Percentiles rank a stretch among this genome's conserved stretches.
phyloP scores from a whole-genome alignment of 306 rosid genomes.

The Lathyrus tuberosus region DNA sequence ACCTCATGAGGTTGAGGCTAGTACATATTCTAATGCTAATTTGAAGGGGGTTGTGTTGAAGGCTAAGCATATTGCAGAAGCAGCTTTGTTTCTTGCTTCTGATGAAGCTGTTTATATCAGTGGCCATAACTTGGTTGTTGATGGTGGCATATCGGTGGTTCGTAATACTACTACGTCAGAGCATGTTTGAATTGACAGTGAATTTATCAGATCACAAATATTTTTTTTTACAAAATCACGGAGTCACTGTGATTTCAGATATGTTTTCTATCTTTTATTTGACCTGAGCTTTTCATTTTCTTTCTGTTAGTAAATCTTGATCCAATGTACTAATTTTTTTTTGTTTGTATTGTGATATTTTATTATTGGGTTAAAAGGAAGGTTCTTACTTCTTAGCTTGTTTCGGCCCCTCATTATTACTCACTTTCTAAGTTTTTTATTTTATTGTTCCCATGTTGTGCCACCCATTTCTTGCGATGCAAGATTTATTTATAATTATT shows the following conservation, averaged over 20 bases:
- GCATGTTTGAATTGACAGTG: neutral
- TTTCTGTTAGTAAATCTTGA: neutral
- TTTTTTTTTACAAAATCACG: too few species aligned
- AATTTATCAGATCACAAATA: neutral
- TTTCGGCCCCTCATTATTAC: neutral
- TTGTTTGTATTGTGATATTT: too few species aligned
- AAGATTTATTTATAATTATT: conserved; percentile 8
- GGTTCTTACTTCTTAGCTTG: neutral
- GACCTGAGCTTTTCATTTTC: conserved; percentile 39
- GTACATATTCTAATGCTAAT: conserved; percentile 47
- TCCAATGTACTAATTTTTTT: conserved; percentile 26
- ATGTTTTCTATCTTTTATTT: neutral
- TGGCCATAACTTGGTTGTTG: conserved; percentile 82
- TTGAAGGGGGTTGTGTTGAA: conserved; percentile 77
- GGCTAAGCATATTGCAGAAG: conserved; percentile 75
- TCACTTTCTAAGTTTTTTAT: neutral
- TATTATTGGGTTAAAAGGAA: neutral
- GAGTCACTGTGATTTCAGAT: too few species aligned
- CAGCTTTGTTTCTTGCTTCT: conserved; percentile 79
- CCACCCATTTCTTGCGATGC: conserved; percentile 13
- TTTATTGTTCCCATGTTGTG: conserved; percentile 3
- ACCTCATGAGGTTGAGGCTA: conserved; percentile 58
- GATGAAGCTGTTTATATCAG: conserved; percentile 75
- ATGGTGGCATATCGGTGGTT: conserved; percentile 83
- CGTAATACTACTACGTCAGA: conserved; percentile 23